Base-by-base conservation (phyloP, 2,329 filamentous ascomycete species). In the Claviceps quebecensis region DNA sequence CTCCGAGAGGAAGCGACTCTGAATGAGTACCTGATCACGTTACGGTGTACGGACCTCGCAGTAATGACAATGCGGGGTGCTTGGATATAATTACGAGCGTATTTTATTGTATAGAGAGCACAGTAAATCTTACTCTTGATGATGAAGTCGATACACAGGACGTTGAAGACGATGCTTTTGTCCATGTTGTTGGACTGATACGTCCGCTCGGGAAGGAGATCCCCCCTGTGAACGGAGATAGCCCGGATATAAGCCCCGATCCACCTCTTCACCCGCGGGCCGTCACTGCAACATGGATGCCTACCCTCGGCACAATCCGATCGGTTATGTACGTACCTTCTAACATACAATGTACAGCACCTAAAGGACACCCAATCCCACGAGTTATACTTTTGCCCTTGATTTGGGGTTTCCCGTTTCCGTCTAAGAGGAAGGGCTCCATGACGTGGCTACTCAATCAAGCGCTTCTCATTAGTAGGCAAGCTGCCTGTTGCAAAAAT, bases 1-100 rank as follows among this genome's bases (percentile, higher is more conserved):
- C 6, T 72, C 70, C 59, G 73, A 76, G 61, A 70, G 78, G 58
- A 81, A 78, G 62, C 45, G 50, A 38, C 49, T 47, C 17, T 54
- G 36, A 34, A 34, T 34, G 29, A 11, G 29, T 34, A 29, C 26
- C 45, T 23, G 39, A 14, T 37, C 16, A 19, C 2, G 22, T 17
- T 11, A 26, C n/a, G 11, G 19, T 13, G 7, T 14, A 29, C 6
- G 39, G 47, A 43, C 17, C 38, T 13, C 4, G 34, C 36, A 48
- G 43, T 40, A 11, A 51, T 11, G 41, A 53, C 16, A 43, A 51
- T 39, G 47, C 49, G 49, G 44, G 17, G 22, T 40, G 8, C 11
- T 39, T 44, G 48, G 26, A 34, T 29, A 47, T 19, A 36, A 14
- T 13, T n/a, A 17, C n/a, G 13, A 19, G 13, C 46, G 34, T 11